A percentile compares a stretch with the other conserved stretches of the same genome.
Evolutionary conservation across 495 filamentous ascomycete genomes (phyloP).

Genomic region (Tuber aestivum): DNA sequence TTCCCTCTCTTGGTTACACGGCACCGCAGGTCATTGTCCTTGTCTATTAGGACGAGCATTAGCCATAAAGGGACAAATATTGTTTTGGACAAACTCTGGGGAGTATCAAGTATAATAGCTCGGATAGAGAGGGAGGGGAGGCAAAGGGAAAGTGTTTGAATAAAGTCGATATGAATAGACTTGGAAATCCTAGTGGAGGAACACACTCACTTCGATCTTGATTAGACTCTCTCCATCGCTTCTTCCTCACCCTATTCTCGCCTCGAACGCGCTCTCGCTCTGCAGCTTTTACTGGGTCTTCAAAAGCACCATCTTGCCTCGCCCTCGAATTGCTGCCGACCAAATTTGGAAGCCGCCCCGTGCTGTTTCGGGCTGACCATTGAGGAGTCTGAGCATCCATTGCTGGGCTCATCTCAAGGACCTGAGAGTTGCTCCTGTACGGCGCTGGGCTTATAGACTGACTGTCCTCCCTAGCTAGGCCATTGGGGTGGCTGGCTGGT

Average conservation of each 20-base stretch:
- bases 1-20: constrained; percentile 45
- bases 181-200: not conserved
- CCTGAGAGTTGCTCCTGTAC: not conserved
- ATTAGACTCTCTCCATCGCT: constrained; percentile 44
- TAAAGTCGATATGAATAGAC: not conserved
- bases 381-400: not conserved
- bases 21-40: constrained; percentile 45
- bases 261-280: constrained; percentile 42
- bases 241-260: constrained; percentile 44
- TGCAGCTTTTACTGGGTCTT: constrained; percentile 38
- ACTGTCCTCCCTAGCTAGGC: not conserved
- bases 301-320: constrained; percentile 16
- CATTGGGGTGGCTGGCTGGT: not conserved
- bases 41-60: constrained; percentile 33
- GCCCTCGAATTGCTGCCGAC: not conserved
- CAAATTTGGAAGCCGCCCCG: not conserved
- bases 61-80: not conserved
- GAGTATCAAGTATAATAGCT: not conserved
- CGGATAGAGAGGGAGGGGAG: not conserved
- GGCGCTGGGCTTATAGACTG: not conserved
- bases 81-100: constrained; percentile 1
- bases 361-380: not conserved
- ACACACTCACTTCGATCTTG: constrained; percentile 43
- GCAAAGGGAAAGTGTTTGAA: not conserved
- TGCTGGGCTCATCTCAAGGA: not conserved